phyloP scores from a whole-genome alignment of 306 rosid genomes.

The Casuarina glauca region DNA sequence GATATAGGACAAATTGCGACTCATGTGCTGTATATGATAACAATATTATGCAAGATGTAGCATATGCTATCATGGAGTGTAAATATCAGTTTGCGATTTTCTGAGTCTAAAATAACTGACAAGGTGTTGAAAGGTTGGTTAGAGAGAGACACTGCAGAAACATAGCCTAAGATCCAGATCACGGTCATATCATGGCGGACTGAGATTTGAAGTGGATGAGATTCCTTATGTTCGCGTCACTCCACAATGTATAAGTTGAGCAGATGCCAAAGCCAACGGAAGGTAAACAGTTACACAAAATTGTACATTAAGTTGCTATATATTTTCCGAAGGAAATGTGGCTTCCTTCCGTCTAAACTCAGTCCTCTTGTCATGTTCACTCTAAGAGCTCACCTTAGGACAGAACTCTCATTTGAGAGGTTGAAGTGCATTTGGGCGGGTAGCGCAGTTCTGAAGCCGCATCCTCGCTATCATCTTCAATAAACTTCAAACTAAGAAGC shows the following conservation, averaged over 20 bases:
- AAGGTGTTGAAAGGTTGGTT: background rate
- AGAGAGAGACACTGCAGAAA: slow-evolving; percentile 15
- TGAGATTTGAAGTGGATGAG: slow-evolving; percentile 18
- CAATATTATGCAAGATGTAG: background rate
- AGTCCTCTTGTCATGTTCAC: slow-evolving; percentile 31
- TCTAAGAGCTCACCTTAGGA: slow-evolving; percentile 39
- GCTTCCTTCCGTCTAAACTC: slow-evolving; percentile 29
- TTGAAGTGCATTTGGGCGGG: slow-evolving; percentile 29
- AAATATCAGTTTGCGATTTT: background rate
- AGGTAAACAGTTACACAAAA: slow-evolving; percentile 18
- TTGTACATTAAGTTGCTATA: slow-evolving; percentile 16
- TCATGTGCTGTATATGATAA: background rate
- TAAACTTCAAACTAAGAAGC: no score
- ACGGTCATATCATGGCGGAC: slow-evolving; percentile 13
- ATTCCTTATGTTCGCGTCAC: slow-evolving; percentile 26
- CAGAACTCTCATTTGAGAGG: slow-evolving; percentile 38
- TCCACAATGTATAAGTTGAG: slow-evolving; percentile 24
- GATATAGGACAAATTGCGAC: background rate
- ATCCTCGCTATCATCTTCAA: no score
- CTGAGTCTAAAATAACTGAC: background rate
- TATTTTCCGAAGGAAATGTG: slow-evolving; percentile 29
- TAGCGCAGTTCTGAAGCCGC: slow-evolving; percentile 28
- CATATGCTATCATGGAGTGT: background rate
- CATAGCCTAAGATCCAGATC: slow-evolving; percentile 21
- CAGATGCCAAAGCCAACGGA: slow-evolving; percentile 10